Percentiles rank a stretch among this genome's conserved stretches.
phyloP scores from a whole-genome alignment of 148 eudicot genomes.

The Drosera capensis region DNA sequence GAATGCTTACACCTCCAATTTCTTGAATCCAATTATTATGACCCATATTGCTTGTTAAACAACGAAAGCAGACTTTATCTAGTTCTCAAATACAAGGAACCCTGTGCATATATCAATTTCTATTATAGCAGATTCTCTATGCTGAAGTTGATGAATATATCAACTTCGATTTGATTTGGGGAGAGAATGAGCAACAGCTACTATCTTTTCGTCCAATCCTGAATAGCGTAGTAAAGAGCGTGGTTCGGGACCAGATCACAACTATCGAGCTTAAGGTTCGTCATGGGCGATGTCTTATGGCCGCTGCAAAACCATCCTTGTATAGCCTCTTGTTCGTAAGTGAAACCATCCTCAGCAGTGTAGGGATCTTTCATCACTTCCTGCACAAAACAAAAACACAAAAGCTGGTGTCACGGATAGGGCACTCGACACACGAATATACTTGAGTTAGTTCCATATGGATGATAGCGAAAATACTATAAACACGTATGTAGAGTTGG shows the following conservation, averaged over 20 bases:
- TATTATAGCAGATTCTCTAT: too few species aligned
- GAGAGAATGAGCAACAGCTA: too few species aligned
- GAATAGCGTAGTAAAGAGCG: slow-evolving; percentile 84
- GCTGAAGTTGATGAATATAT: too few species aligned
- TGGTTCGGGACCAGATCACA: slow-evolving; percentile 52
- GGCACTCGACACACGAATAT: neutral
- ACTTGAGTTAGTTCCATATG: neutral
- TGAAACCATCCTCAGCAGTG: slow-evolving; percentile 16
- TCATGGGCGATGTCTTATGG: slow-evolving; percentile 76
- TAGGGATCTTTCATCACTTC: slow-evolving; percentile 66
- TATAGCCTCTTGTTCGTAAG: slow-evolving; percentile 70
- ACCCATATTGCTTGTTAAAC: too few species aligned
- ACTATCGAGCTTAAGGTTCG: slow-evolving; percentile 48
- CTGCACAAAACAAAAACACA: slow-evolving; percentile 11
- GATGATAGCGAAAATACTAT: too few species aligned
- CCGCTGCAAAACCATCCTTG: slow-evolving; percentile 72
- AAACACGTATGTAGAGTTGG: too few species aligned
- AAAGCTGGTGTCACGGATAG: neutral
- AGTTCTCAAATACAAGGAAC: too few species aligned
- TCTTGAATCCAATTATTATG: too few species aligned
- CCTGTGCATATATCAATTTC: too few species aligned
- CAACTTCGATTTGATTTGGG: too few species aligned
- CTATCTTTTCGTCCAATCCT: slow-evolving; percentile 52
- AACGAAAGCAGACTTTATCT: too few species aligned
- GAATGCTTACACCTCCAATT: too few species aligned